These are phyloP conservation scores for Quercus robur DNA, from an alignment of 306 rosid species.

Conservation along the genomic window DNA sequence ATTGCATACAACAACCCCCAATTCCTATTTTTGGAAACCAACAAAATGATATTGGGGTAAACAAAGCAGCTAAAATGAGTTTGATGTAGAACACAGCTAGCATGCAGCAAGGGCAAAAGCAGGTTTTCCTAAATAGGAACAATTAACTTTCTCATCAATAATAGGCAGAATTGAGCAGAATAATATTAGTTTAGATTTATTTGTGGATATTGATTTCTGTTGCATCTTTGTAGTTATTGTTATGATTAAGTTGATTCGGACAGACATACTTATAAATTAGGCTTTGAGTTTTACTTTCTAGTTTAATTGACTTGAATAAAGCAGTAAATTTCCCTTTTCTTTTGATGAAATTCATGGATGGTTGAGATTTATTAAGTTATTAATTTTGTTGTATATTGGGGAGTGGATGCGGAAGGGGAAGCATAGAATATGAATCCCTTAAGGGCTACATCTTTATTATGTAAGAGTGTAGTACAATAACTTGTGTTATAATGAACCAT, in stretches of 20 bases:
- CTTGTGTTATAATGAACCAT: too few relatives aligned
- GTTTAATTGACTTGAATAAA: too few relatives aligned
- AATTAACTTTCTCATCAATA: constrained; percentile 6
- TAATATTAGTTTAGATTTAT: background rate
- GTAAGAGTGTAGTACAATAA: too few relatives aligned
- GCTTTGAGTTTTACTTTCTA: too few relatives aligned
- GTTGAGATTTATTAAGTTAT: too few relatives aligned
- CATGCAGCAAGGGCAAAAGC: constrained; percentile 25
- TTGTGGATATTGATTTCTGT: background rate
- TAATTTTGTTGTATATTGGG: too few relatives aligned
- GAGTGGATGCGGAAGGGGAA: too few relatives aligned
- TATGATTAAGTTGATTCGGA: background rate
- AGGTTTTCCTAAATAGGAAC: constrained; percentile 23
- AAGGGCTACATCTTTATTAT: too few relatives aligned
- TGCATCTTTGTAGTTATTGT: background rate
- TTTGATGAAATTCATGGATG: too few relatives aligned
- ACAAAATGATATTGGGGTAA: constrained; percentile 21
- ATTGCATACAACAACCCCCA: constrained; percentile 8
- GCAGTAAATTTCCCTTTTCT: too few relatives aligned
- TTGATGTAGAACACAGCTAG: constrained; percentile 16
- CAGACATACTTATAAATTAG: too few relatives aligned
- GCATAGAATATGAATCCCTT: too few relatives aligned
- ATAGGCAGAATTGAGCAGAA: constrained; percentile 3
- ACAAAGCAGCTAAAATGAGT: constrained; percentile 23
- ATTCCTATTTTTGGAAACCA: constrained; percentile 22